Percentiles rank a stretch among this genome's conserved stretches.
These are phyloP conservation scores for Friedmanniomyces simplex DNA, from an alignment of 495 filamentous ascomycete species.

Conservation along the genomic window DNA sequence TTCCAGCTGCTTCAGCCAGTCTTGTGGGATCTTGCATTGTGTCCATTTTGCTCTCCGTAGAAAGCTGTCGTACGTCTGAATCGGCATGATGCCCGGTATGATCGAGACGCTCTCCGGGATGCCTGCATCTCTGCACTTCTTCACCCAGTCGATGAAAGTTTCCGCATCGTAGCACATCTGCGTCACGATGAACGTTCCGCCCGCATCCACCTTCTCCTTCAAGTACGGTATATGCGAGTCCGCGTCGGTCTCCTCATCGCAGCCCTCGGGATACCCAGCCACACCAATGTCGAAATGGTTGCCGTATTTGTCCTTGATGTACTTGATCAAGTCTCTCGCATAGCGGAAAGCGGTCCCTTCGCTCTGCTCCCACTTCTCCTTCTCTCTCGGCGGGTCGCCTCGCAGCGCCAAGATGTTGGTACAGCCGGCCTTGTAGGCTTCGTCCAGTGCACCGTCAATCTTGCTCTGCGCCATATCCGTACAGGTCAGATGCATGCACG, in stretches of 20 bases:
- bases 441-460: constrained; percentile 76
- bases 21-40: constrained; percentile 65
- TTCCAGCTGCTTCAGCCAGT: constrained; percentile 73
- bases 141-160: constrained; percentile 83
- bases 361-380: constrained; percentile 68
- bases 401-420: constrained; percentile 94
- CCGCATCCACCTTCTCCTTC: constrained; percentile 96
- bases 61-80: constrained; percentile 88
- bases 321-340: constrained; percentile 84
- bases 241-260: constrained; percentile 79
- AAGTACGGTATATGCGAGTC: constrained; percentile 81
- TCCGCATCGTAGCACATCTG: constrained; percentile 99
- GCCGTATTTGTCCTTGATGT: constrained; percentile 81
- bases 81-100: constrained; percentile 97
- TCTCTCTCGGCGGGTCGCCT: constrained; percentile 89
- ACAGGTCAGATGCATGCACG: constrained; percentile 98
- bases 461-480: constrained; percentile 93
- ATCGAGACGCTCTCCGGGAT: constrained; percentile 67
- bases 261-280: constrained; percentile 93
- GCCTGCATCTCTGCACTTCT: constrained; percentile 70
- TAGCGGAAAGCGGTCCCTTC: constrained; percentile 74
- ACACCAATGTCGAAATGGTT: constrained; percentile 98
- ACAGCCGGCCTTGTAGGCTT: constrained; percentile 90
- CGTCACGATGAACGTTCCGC: constrained; percentile 85
- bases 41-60: constrained; percentile 82